Evolutionary conservation across 768 basidiomycete species (phyloP).

Genomic region (Phlebiopsis flavidoalba): DNA sequence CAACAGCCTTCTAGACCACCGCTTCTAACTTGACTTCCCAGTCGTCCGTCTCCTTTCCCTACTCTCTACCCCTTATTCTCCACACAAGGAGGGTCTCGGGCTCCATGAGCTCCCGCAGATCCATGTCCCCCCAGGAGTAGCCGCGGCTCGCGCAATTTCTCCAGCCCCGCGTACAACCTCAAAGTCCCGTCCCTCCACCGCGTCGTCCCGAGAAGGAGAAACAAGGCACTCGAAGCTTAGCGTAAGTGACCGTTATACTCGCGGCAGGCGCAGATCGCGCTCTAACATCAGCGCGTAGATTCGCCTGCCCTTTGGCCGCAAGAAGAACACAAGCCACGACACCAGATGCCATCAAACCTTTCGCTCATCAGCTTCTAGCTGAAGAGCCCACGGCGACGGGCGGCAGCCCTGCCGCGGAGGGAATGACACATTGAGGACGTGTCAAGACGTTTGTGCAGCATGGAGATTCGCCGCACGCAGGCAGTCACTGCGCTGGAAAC

Average conservation of each 20-base stretch:
- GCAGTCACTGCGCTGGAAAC: conserved; percentile 83
- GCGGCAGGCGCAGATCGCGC: not conserved
- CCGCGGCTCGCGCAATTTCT: conserved; percentile 44
- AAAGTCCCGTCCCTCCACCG: conserved; percentile 51
- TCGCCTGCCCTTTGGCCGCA: conserved; percentile 74
- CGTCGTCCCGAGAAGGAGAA: conserved; percentile 48
- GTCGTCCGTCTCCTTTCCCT: conserved; percentile 29
- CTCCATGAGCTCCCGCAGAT: conserved; percentile 24
- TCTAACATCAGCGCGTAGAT: conserved; percentile 38
- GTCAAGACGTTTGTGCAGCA: conserved; percentile 77
- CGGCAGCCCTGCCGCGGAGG: conserved; percentile 51
- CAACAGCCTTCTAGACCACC: conserved; percentile 23
- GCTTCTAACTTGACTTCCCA: conserved; percentile 15
- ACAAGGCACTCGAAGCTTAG: conserved; percentile 70
- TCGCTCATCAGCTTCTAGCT: conserved; percentile 31
- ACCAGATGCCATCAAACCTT: conserved; percentile 29
- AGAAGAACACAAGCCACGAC: conserved; percentile 62
- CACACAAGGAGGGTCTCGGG: conserved; percentile 27
- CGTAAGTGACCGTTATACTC: conserved; percentile 41
- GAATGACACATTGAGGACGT: conserved; percentile 70
- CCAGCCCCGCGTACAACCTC: conserved; percentile 55
- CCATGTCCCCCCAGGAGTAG: conserved; percentile 42
- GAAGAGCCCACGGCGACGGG: conserved; percentile 25
- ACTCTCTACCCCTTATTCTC: conserved; percentile 38
- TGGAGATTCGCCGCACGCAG: conserved; percentile 87